Base-by-base conservation (phyloP, 139 green algal species). In the Micractinium conductrix region DNA sequence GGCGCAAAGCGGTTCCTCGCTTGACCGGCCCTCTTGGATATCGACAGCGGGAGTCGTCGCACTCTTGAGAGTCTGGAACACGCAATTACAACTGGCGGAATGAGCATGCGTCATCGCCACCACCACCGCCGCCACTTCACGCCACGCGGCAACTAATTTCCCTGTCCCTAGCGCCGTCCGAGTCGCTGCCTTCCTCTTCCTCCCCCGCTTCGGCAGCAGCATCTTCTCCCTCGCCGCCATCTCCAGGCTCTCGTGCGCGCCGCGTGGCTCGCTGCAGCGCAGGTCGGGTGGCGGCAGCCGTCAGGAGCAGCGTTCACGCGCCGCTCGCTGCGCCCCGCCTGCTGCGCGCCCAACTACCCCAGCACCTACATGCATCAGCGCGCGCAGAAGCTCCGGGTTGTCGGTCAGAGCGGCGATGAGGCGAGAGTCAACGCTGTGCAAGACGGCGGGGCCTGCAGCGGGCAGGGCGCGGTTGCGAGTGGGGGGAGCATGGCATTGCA, bases 391-490 rank as follows among this genome's bases (percentile, higher is more conserved):
- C 53, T 90, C 75, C 19, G 89, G 91, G 71, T 91, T 90, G 14
- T 93, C 89, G 0, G 86, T 85, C n/a, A 94, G 78, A 12, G 89
- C 91, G 0, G 63, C 43, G 19, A 85, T 70, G 68, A 73, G 44
- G 48, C 48, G 70, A 30, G 84, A 63, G 73, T 84, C 78, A 6
- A 86, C 78, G 0, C 84, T 84, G 33, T 84, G 84, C 60, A 91
- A 53, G 69, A 88, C n/a, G 0, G 80, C 70, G 40, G 85, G 87
- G 6, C 68, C 80, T 85, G 38, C 58, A 45, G 17, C n/a, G 40
- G n/a, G 44, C 16, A 17, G 6, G 28, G 17, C 12, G 40, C 8
- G 53, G 53, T 4, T 30, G 53, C 19, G 19, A 44, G n/a, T 19
- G 8, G n/a, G 33, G n/a, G 71, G 28, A 45, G 35, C n/a, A 58